These are phyloP conservation scores for Aspergillus vadensis DNA, from an alignment of 2,329 filamentous ascomycete genomes.

Conservation along the genomic window DNA sequence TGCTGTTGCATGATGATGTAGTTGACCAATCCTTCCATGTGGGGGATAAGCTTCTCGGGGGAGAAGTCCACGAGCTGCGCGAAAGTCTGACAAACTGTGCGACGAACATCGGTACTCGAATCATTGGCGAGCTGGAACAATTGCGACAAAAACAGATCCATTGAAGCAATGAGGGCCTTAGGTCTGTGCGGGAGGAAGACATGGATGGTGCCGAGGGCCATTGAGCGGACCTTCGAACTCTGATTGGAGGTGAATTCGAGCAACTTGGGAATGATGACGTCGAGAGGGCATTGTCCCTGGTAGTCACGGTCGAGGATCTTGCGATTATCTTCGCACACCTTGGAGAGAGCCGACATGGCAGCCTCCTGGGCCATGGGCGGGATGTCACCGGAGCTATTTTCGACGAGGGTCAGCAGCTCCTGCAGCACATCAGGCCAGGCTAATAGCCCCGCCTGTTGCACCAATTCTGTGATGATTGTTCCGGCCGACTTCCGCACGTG, in stretches of 20 bases:
- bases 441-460: conserved; percentile 79
- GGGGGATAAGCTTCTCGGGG: conserved; percentile 85
- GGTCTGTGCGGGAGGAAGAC: conserved; percentile 86
- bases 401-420: conserved; percentile 76
- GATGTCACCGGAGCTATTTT: conserved; percentile 69
- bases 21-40: conserved; percentile 83
- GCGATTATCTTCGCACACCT: conserved; percentile 96
- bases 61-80: conserved; percentile 88
- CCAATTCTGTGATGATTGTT: conserved; percentile 90
- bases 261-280: conserved; percentile 85
- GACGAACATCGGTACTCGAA: conserved; percentile 75
- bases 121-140: conserved; percentile 83
- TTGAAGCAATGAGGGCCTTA: conserved; percentile 74
- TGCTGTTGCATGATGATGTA: conserved; percentile 91
- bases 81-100: conserved; percentile 91
- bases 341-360: conserved; percentile 87
- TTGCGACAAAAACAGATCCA: conserved; percentile 79
- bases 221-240: conserved; percentile 73
- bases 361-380: conserved; percentile 80
- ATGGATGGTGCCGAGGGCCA: conserved; percentile 83
- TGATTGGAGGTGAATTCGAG: conserved; percentile 80
- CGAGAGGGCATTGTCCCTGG: conserved; percentile 82
- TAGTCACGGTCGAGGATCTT: conserved; percentile 84
- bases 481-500: conserved; percentile 89
- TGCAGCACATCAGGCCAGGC: conserved; percentile 90